Percentiles rank a stretch among this genome's conserved stretches.
Conservation (phyloP, 768 basidiomycete species). For the Myochromella boudieri region DNA sequence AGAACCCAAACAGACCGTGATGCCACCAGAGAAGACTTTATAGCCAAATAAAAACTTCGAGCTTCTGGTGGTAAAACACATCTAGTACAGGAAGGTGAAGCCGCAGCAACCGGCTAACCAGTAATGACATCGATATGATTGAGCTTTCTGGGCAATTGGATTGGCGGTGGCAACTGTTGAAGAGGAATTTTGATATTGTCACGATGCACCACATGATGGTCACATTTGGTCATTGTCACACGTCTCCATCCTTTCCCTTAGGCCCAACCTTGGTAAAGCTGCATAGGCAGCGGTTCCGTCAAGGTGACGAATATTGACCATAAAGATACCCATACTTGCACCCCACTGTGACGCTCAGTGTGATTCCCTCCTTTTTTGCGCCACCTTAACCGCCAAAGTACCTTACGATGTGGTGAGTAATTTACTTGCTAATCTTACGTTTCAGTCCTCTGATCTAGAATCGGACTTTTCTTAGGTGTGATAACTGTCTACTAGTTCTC, state of each 20-base stretch:
- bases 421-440: conserved; percentile 18
- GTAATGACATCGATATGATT: no score
- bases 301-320: conserved; percentile 9
- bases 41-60: neutral
- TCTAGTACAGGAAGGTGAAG: neutral
- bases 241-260: conserved; percentile 1
- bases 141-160: no score
- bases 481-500: conserved; percentile 74
- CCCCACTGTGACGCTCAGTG: neutral
- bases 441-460: conserved; percentile 4
- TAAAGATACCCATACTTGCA: conserved; percentile 5
- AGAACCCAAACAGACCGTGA: neutral
- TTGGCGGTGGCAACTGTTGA: no score
- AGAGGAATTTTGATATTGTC: no score
- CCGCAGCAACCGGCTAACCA: no score
- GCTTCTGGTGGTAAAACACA: neutral
- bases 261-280: conserved; percentile 8
- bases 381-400: conserved; percentile 17
- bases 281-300: conserved; percentile 11
- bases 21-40: neutral
- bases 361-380: conserved; percentile 16
- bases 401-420: conserved; percentile 29
- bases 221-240: conserved; percentile 14
- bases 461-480: conserved; percentile 52
- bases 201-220: conserved; percentile 18